Conservation (phyloP, 2,329 filamentous ascomycete genomes). For the Penicillium sp. region DNA sequence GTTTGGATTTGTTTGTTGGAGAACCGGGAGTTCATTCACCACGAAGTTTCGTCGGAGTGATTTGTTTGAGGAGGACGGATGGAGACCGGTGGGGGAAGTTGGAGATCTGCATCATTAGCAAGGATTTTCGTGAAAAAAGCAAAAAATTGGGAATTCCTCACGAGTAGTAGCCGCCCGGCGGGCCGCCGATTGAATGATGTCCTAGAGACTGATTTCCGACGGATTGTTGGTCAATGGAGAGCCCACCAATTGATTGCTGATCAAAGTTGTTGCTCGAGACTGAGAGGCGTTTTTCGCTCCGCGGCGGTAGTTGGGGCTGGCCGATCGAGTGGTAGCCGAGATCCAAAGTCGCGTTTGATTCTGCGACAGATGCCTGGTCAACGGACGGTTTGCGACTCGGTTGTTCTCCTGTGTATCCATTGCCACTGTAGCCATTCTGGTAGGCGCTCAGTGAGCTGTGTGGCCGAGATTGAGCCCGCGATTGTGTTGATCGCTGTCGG, state of each 20-base stretch:
- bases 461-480: not conserved
- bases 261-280: not conserved
- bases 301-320: not conserved
- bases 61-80: conserved; percentile 20
- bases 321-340: not conserved
- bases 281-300: not conserved
- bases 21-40: conserved; percentile 26
- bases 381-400: not conserved
- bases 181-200: not conserved
- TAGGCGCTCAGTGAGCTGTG: not conserved
- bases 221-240: not conserved
- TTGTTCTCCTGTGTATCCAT: not conserved
- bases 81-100: conserved; percentile 4
- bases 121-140: not conserved
- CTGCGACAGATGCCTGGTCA: conserved; percentile 1
- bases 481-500: not conserved
- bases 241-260: not conserved
- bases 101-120: conserved; percentile 13
- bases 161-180: not conserved
- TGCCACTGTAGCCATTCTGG: not conserved
- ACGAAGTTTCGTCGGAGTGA: conserved; percentile 22
- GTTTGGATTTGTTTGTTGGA: conserved; percentile 27
- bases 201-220: conserved; percentile 2
- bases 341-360: not conserved
- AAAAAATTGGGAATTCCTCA: not conserved